A percentile compares a stretch with the other conserved stretches of the same genome.
Conservation (phyloP, 2,329 filamentous ascomycete species). For the Neonectria hederae region DNA sequence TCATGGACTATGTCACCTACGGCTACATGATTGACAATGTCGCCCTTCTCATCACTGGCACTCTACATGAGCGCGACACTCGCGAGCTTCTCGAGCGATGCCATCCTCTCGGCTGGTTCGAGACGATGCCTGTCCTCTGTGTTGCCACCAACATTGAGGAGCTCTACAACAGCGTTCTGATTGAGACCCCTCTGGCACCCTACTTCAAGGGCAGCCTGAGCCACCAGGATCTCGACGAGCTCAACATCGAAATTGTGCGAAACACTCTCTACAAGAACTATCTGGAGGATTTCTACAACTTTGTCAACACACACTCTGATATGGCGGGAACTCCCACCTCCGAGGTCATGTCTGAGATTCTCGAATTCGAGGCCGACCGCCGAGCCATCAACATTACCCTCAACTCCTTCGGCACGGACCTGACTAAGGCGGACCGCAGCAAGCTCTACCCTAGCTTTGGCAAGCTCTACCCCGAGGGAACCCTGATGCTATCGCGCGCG, state of each 20-base stretch:
- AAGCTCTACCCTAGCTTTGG: slow-evolving; percentile 97
- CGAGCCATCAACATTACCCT: slow-evolving; percentile 99
- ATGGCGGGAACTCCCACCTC: slow-evolving; percentile 88
- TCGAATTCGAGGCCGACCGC: slow-evolving; percentile 96
- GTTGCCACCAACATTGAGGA: slow-evolving; percentile 99
- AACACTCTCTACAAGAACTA: slow-evolving; percentile 99
- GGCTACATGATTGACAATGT: slow-evolving; percentile 99
- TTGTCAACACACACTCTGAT: slow-evolving; percentile 89
- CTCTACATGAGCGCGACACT: slow-evolving; percentile 95
- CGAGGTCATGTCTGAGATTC: slow-evolving; percentile 93
- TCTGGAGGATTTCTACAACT: slow-evolving; percentile 95
- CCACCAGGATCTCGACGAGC: slow-evolving; percentile 95
- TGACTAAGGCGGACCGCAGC: slow-evolving; percentile 91
- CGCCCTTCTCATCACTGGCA: slow-evolving; percentile 95
- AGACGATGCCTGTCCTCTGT: slow-evolving; percentile 97
- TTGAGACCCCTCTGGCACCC: slow-evolving; percentile 93
- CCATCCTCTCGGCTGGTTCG: slow-evolving; percentile 97
- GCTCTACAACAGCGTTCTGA: slow-evolving; percentile 96
- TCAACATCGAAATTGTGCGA: slow-evolving; percentile 99
- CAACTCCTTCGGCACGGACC: slow-evolving; percentile 97
- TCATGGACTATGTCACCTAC: slow-evolving; percentile 98
- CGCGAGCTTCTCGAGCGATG: slow-evolving; percentile 94
- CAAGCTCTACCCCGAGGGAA: slow-evolving; percentile 91
- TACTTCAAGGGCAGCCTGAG: slow-evolving; percentile 98
- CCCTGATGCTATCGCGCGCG: slow-evolving; percentile 90